Base-by-base conservation (phyloP, 495 filamentous ascomycete species). In the Tuber calosporum region DNA sequence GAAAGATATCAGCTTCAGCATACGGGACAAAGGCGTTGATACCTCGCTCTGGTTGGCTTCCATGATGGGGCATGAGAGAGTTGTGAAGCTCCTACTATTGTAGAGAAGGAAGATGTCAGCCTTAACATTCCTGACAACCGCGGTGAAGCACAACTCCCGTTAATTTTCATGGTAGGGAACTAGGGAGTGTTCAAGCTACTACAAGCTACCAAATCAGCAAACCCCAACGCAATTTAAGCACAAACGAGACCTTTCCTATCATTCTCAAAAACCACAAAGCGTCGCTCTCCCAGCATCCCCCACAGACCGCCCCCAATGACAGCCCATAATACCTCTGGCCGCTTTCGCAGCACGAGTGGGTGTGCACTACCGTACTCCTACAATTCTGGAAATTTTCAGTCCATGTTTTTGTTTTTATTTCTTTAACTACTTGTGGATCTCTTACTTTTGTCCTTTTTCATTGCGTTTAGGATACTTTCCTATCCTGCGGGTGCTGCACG, bases 1-100 rank as follows among this genome's bases (percentile, higher is more conserved):
- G 2, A n/a, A 53, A 26, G 48, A 53, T 0, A 9, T 53, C 22
- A 53, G 11, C 20, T 7, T 8, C 20, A 7, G n/a, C n/a, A 48
- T 9, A 7, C 45, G 6, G 9, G 7, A n/a, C 20, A 48, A 48
- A 1, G 0, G 0, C 9, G 20, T 5, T 0, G 0, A 2, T 0
- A n/a, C 43, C 22, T 20, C 43, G 6, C 20, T 48, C 43, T 48
- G 1, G 0, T 48, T 0, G 0, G 45, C 45, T 11, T 20, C 45
- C 0, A 6, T 0, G 8, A 22, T 2, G 7, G 45, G 20, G 20
- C 0, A 20, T 11, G 4, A n/a, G 9, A 7, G 19, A 22, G 45
- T 48, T 2, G 22, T 48, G 22, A 8, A n/a, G 45, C 6, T n/a
- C n/a, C n/a, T n/a, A n/a, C n/a, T 48, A 48, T 6, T 48, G 6